Evolutionary conservation across 2,329 filamentous ascomycete genomes (phyloP).

Genomic region (Chrysoporthe austroafricana): DNA sequence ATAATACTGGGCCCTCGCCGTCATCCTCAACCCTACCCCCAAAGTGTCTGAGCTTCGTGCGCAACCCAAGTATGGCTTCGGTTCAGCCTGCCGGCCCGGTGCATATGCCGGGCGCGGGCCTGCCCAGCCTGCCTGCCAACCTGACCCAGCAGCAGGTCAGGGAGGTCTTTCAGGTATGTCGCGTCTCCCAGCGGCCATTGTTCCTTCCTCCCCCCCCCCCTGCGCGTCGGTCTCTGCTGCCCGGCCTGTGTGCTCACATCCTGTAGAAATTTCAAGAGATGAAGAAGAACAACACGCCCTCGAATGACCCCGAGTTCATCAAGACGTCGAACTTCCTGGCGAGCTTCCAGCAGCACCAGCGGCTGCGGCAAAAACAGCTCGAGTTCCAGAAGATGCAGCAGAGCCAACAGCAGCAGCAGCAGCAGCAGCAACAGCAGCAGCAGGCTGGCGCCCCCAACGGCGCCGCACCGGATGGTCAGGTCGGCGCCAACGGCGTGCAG

Average conservation of each 20-base stretch:
- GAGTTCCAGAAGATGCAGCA: constrained; percentile 35
- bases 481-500: constrained; percentile 45
- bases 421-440: constrained; percentile 45
- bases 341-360: constrained; percentile 56
- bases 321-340: constrained; percentile 78
- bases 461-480: constrained; percentile 36
- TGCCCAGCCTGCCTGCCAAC: constrained; percentile 58
- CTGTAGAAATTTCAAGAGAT: constrained; percentile 85
- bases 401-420: constrained; percentile 54
- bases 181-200: too few species aligned
- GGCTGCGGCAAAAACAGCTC: constrained; percentile 32
- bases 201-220: not conserved
- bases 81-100: constrained; percentile 73
- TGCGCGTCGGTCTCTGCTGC: not conserved
- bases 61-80: constrained; percentile 69
- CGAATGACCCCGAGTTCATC: constrained; percentile 83
- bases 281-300: constrained; percentile 81
- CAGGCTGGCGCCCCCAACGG: constrained; percentile 57
- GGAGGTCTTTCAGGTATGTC: constrained; percentile 68
- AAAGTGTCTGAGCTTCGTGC: constrained; percentile 26
- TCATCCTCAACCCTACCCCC: constrained; percentile 32
- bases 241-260: constrained; percentile 40
- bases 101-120: constrained; percentile 64
- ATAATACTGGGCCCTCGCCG: constrained; percentile 33
- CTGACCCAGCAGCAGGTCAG: constrained; percentile 79